A percentile compares a stretch with the other conserved stretches of the same genome.
Conservation (phyloP, 768 basidiomycete species). For the Auricularia heimuer region DNA sequence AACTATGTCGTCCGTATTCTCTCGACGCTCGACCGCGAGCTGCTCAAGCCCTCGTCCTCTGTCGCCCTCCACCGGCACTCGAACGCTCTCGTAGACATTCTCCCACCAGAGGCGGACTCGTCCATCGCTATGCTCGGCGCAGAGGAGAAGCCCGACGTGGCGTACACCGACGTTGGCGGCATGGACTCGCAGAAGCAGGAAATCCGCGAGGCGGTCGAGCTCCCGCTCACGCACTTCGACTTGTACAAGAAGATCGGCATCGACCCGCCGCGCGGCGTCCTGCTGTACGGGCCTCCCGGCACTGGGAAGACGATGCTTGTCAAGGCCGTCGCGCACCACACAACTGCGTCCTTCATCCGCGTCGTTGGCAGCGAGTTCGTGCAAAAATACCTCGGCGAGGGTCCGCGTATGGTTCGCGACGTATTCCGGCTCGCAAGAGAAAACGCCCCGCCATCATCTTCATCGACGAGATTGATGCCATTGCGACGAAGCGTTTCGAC, state of each 20-base stretch:
- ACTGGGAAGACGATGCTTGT: constrained; percentile 99
- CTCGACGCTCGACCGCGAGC: constrained; percentile 91
- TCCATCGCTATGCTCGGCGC: constrained; percentile 90
- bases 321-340: constrained; percentile 98
- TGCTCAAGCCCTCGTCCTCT: constrained; percentile 93
- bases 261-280: constrained; percentile 93
- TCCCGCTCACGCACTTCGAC: constrained; percentile 94
- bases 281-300: constrained; percentile 95
- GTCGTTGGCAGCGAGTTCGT: constrained; percentile 98
- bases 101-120: constrained; percentile 97
- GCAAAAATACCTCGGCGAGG: constrained; percentile 98
- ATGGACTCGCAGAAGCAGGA: constrained; percentile 98
- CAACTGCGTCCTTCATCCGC: constrained; percentile 94
- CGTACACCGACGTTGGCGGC: constrained; percentile 91
- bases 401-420: constrained; percentile 98
- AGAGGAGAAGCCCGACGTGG: constrained; percentile 91
- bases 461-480: constrained; percentile 98
- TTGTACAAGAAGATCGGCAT: constrained; percentile 99
- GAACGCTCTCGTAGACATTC: constrained; percentile 94
- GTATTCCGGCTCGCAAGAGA: constrained; percentile 97
- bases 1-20: constrained; percentile 98
- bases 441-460: constrained; percentile 96
- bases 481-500: constrained; percentile 98
- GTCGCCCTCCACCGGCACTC: constrained; percentile 99
- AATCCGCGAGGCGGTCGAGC: constrained; percentile 95